Base-by-base conservation (phyloP, 495 filamentous ascomycete species). In the Hyaloscypha hepaticicola region DNA sequence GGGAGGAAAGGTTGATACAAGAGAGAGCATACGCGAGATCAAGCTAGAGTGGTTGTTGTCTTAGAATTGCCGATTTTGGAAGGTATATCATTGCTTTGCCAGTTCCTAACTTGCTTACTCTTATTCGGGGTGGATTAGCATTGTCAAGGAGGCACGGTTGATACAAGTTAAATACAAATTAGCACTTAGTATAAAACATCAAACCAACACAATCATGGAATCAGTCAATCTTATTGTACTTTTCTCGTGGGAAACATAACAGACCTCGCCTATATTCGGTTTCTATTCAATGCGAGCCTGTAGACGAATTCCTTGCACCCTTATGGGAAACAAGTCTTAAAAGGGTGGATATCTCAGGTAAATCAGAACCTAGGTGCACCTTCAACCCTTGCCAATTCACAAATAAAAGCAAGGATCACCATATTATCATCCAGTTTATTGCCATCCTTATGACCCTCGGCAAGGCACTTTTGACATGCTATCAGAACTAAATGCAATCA, bases 401-500 rank as follows among this genome's bases (percentile, higher is more conserved):
- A 6, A 41, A 6, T 11, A 3, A 7, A 41, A 8, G 9, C 14
- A 19, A 41, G 3, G 3, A 14, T 7, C 38, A 2, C 2, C 14
- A 3, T 41, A 48, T 7, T 55, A 34, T 11, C 5, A 14, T 51
- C 53, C 31, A n/a, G 49, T 14, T 27, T 55, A 75, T 66, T 58
- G 73, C 77, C 0, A 67, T 67, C 67, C 77, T 64, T 65, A 64
- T 55, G 49, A 74, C 71, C 62, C 78, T 73, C 56, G 79, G 61
- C 14, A 71, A 75, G 24, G 69, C 72, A 70, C 77, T 79, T 77
- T 68, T 9, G 78, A 77, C 28, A 64, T 67, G 16, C 78, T 76
- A 16, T 69, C 61, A 49, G n/a, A 28, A 52, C 73, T 72, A 12
- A 81, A 24, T 24, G 78, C 74, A 67, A 81, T 79, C 28, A 82